Conservation (phyloP, 2,329 filamentous ascomycete genomes). For the Westerdykella ornata region DNA sequence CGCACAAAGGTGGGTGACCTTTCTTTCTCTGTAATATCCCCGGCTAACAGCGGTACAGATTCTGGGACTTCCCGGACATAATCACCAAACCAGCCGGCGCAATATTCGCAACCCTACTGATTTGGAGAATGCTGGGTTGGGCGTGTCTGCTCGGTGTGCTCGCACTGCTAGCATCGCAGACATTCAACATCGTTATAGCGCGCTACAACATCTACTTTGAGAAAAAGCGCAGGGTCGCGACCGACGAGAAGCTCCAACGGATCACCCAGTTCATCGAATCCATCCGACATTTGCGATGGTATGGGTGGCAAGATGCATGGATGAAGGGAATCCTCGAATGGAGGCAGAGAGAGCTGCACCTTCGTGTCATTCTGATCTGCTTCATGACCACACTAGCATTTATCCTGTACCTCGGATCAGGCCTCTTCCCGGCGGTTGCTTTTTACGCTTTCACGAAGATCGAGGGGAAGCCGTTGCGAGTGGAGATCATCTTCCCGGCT, state of each 20-base stretch:
- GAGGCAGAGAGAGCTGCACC: constrained; percentile 59
- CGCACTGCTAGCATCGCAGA: constrained; percentile 62
- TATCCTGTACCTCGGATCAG: constrained; percentile 64
- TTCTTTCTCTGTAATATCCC: background rate
- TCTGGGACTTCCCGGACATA: constrained; percentile 80
- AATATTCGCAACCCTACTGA: constrained; percentile 64
- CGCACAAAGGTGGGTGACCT: constrained; percentile 49
- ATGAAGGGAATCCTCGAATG: constrained; percentile 61
- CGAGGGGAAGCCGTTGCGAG: constrained; percentile 59
- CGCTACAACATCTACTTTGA: constrained; percentile 62
- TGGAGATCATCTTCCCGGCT: constrained; percentile 82
- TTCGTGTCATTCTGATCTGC: constrained; percentile 58
- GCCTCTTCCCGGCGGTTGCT: constrained; percentile 70
- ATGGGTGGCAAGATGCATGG: constrained; percentile 76
- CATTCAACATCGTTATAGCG: constrained; percentile 62
- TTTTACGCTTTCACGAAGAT: constrained; percentile 76
- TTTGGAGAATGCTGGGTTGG: constrained; percentile 74
- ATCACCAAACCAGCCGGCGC: constrained; percentile 70
- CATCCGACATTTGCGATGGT: constrained; percentile 73
- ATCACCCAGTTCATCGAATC: constrained; percentile 83
- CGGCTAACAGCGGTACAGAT: constrained; percentile 42
- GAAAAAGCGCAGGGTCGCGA: constrained; percentile 61
- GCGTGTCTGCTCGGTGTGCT: constrained; percentile 67
- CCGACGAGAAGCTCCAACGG: constrained; percentile 70
- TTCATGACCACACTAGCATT: constrained; percentile 59